Evolutionary conservation across 805 yeast genomes (phyloP).

Genomic region (Yarrowia bubula): DNA sequence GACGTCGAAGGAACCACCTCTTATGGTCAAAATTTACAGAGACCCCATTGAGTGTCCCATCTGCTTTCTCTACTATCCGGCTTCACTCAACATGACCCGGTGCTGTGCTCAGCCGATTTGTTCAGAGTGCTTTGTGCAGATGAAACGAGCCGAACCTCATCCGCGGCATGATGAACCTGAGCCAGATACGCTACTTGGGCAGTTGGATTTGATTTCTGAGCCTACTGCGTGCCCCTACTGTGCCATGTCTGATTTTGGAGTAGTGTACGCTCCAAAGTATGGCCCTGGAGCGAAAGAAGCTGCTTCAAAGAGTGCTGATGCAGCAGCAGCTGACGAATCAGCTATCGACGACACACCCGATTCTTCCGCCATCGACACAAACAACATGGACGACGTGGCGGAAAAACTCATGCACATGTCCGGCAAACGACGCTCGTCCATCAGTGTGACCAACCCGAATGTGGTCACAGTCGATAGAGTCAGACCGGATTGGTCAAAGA

Average conservation of each 20-base stretch:
- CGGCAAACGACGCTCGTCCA: slow-evolving; percentile 24
- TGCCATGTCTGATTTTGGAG: slow-evolving; percentile 81
- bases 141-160: slow-evolving; percentile 88
- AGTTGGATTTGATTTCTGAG: slow-evolving; percentile 64
- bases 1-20: slow-evolving; percentile 32
- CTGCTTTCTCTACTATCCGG: slow-evolving; percentile 84
- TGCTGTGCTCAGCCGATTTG: slow-evolving; percentile 95
- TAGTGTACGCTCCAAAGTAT: slow-evolving; percentile 75
- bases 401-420: slow-evolving; percentile 26
- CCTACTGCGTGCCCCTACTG: slow-evolving; percentile 93
- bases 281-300: neutral
- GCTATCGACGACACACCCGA: slow-evolving; percentile 11
- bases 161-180: slow-evolving; percentile 66
- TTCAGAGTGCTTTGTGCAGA: slow-evolving; percentile 95
- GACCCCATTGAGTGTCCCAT: slow-evolving; percentile 86
- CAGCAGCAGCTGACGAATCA: slow-evolving; percentile 1
- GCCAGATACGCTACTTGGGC: slow-evolving; percentile 18
- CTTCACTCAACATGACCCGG: slow-evolving; percentile 69
- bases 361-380: neutral
- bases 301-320: neutral
- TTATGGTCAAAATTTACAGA: slow-evolving; percentile 61
- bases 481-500: slow-evolving; percentile 90
- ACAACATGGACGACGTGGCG: slow-evolving; percentile 25
- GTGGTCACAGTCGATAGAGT: slow-evolving; percentile 79
- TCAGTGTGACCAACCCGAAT: slow-evolving; percentile 64